These are phyloP conservation scores for Trichoderma lentiforme DNA, from an alignment of 2,329 filamentous ascomycete genomes.

Conservation along the genomic window DNA sequence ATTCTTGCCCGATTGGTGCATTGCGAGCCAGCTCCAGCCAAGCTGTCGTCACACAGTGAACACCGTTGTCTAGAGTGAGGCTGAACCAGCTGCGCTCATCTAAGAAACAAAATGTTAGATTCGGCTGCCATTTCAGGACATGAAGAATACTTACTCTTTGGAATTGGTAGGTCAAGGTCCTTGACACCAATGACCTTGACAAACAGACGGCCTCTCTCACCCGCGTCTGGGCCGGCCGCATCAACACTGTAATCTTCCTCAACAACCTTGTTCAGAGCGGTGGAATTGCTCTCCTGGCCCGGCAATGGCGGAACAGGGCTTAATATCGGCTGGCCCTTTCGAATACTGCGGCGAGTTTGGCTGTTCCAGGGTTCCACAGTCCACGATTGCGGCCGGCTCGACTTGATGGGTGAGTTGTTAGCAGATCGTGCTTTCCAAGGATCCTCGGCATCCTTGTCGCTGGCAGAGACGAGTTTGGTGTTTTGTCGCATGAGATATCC, in stretches of 20 bases:
- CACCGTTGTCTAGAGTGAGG: slow-evolving; percentile 93
- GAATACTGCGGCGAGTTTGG: slow-evolving; percentile 62
- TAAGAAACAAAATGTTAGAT: slow-evolving; percentile 39
- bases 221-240: slow-evolving; percentile 66
- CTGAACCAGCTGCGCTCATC: slow-evolving; percentile 92
- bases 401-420: slow-evolving; percentile 68
- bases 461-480: slow-evolving; percentile 94
- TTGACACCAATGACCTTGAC: slow-evolving; percentile 99
- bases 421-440: slow-evolving; percentile 55
- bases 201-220: slow-evolving; percentile 86
- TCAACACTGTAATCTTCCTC: slow-evolving; percentile 65
- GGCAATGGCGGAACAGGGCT: slow-evolving; percentile 79
- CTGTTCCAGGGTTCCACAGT: slow-evolving; percentile 97
- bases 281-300: slow-evolving; percentile 78
- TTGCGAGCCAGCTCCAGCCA: slow-evolving; percentile 91
- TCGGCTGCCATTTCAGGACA: neutral
- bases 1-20: slow-evolving; percentile 95
- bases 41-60: slow-evolving; percentile 95
- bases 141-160: slow-evolving; percentile 65
- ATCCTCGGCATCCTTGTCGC: slow-evolving; percentile 64
- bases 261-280: slow-evolving; percentile 60
- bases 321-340: slow-evolving; percentile 47
- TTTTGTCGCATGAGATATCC: slow-evolving; percentile 99
- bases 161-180: slow-evolving; percentile 86
- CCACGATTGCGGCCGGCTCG: slow-evolving; percentile 84